Base-by-base conservation (phyloP, 306 rosid genomes). In the Dalbergia cultrata region DNA sequence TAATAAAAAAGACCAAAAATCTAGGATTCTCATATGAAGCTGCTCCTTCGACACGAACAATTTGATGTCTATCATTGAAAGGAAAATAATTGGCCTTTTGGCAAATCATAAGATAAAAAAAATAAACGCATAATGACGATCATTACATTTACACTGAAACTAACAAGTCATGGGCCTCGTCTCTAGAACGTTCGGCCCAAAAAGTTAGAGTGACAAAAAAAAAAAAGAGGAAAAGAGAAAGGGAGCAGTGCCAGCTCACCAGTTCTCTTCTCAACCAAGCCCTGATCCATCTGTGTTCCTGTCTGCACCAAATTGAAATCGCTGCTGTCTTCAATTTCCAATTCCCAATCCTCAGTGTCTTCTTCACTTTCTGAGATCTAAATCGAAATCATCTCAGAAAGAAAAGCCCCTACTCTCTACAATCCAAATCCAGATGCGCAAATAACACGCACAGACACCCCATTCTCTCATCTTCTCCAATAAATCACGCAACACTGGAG, bases 121-220 rank as follows among this genome's bases (percentile, higher is more conserved):
- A 0, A 0, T 6, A 54, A 17, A 3, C 16, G 5, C 17, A 33
- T 4, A 10, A 70, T 17, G 9, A 17, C 13, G 13, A 17, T 34
- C 52, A 5, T 43, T 16, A 34, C 13, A 17, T 9, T 17, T 3
- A 50, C 57, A 13, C 35, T 26, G 47, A 33, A 33, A 9, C 33
- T 1, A 10, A 71, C 49, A 13, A 1, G 33, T 13, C 43, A 49
- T 37, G 78, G 83, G 81, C 81, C 47, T 3, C 0, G 59, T 37
- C 5, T 52, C 12, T 10, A 73, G 75, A 61, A 69, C 39, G 18
- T 9, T 44, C 35, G 45, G 84, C 74, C 84, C 74, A 50, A 60
- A 0, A 70, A 4, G 14, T n/a, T n/a, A 0, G 5, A 12, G 4
- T 4, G 6, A 13, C 14, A 68, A 67, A 8, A 21, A 3, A 21